Percentiles rank a stretch among this genome's conserved stretches.
Conservation (phyloP, 345 rosid genomes). For the Camelina sativa region DNA sequence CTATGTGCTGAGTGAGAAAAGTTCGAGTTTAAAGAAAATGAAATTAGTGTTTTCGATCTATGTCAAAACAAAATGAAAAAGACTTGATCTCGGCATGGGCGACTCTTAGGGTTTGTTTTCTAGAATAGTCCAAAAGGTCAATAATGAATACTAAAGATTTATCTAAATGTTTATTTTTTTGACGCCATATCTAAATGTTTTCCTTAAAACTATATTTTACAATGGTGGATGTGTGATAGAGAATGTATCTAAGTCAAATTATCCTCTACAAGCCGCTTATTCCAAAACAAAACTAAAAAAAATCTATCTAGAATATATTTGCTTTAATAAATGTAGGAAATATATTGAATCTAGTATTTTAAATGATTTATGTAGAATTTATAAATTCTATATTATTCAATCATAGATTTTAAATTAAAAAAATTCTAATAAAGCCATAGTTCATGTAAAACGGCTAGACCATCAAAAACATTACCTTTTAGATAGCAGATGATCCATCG, state of each 20-base stretch:
- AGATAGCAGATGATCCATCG: too few relatives aligned
- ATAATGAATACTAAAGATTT: background rate
- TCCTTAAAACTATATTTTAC: too few relatives aligned
- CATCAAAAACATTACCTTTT: too few relatives aligned
- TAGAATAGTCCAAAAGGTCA: background rate
- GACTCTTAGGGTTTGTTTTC: background rate
- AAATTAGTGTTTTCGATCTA: slow-evolving; percentile 16
- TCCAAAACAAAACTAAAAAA: background rate
- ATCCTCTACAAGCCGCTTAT: slow-evolving; percentile 23
- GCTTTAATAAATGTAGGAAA: too few relatives aligned
- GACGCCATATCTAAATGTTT: too few relatives aligned
- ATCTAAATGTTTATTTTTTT: too few relatives aligned
- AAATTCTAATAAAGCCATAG: too few relatives aligned
- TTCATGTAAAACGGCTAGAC: too few relatives aligned
- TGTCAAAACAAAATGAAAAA: background rate
- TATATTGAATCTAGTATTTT: too few relatives aligned
- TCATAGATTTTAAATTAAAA: too few relatives aligned
- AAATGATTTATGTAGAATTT: too few relatives aligned
- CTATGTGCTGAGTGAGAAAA: background rate
- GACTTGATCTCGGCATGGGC: slow-evolving; percentile 8
- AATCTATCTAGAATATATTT: background rate
- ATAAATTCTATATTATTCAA: too few relatives aligned
- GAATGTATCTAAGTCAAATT: background rate
- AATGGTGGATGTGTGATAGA: background rate
- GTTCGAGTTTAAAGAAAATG: slow-evolving; percentile 12